Evolutionary conservation across 495 filamentous ascomycete species (phyloP).

Genomic region (Thozetella sp.): DNA sequence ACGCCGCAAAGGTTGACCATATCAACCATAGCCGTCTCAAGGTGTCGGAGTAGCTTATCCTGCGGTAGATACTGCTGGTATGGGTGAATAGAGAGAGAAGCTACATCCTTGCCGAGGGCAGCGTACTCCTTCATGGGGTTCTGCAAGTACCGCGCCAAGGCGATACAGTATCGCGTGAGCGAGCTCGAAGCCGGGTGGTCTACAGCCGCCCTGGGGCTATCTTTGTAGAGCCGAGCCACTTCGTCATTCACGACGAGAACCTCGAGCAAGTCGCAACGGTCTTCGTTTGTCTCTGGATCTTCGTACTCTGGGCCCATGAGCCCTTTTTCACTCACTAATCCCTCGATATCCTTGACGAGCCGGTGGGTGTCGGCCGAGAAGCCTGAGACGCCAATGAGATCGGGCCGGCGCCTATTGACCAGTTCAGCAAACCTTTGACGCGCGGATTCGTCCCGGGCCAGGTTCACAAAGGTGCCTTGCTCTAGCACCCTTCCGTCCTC

Average conservation of each 20-base stretch:
- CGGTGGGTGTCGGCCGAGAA: conserved; percentile 86
- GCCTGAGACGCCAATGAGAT: conserved; percentile 89
- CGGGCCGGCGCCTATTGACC: conserved; percentile 74
- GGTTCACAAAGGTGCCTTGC: conserved; percentile 80
- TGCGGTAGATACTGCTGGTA: conserved; percentile 86
- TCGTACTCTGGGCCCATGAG: conserved; percentile 75
- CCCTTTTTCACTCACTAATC: conserved; percentile 72
- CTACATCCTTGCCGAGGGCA: conserved; percentile 82
- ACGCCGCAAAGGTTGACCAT: conserved; percentile 97
- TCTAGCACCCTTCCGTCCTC: conserved; percentile 89
- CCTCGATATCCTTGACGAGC: conserved; percentile 75
- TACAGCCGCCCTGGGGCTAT: conserved; percentile 75
- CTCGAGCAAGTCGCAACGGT: conserved; percentile 75
- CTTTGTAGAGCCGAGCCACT: conserved; percentile 90
- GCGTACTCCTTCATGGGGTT: conserved; percentile 96
- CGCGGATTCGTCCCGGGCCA: conserved; percentile 70
- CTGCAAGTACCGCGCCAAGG: conserved; percentile 86
- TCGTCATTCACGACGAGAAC: conserved; percentile 94
- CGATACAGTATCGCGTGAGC: conserved; percentile 85
- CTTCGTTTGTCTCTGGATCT: conserved; percentile 60
- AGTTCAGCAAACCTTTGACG: conserved; percentile 71
- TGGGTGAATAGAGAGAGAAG: conserved; percentile 83
- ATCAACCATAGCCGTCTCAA: conserved; percentile 94
- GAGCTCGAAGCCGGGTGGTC: conserved; percentile 81
- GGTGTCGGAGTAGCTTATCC: conserved; percentile 79